phyloP scores from a whole-genome alignment of 768 basidiomycete genomes.

The Thelephora ganbajun region DNA sequence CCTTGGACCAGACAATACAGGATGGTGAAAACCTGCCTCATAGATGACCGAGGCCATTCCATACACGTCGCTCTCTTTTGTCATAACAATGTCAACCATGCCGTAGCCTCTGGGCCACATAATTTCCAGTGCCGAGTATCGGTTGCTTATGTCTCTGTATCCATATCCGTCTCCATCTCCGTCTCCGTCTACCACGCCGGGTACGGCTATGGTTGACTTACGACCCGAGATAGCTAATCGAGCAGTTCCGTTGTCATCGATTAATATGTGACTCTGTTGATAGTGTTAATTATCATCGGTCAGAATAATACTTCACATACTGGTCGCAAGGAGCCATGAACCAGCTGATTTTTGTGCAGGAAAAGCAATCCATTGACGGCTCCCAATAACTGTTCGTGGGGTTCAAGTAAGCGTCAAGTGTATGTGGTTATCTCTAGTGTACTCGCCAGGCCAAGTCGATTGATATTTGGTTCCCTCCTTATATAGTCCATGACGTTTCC shows the following conservation, averaged over 20 bases:
- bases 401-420: neutral
- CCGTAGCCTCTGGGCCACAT: no score
- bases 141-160: no score
- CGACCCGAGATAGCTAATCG: no score
- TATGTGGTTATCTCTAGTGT: neutral
- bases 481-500: conserved; percentile 1
- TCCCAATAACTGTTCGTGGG: neutral
- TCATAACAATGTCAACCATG: no score
- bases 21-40: neutral
- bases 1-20: no score
- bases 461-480: neutral
- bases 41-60: neutral
- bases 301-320: neutral
- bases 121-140: no score
- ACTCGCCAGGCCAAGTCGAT: neutral
- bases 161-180: no score
- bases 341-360: conserved; percentile 1
- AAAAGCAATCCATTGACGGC: conserved; percentile 2
- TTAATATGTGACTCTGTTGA: no score
- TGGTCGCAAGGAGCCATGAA: conserved; percentile 5
- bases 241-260: no score
- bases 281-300: no score
- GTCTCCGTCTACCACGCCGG: no score
- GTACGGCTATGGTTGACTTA: no score
- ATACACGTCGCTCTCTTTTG: neutral